These are phyloP conservation scores for Plectosphaerella sp. DNA, from an alignment of 2,329 filamentous ascomycete genomes.

Conservation along the genomic window DNA sequence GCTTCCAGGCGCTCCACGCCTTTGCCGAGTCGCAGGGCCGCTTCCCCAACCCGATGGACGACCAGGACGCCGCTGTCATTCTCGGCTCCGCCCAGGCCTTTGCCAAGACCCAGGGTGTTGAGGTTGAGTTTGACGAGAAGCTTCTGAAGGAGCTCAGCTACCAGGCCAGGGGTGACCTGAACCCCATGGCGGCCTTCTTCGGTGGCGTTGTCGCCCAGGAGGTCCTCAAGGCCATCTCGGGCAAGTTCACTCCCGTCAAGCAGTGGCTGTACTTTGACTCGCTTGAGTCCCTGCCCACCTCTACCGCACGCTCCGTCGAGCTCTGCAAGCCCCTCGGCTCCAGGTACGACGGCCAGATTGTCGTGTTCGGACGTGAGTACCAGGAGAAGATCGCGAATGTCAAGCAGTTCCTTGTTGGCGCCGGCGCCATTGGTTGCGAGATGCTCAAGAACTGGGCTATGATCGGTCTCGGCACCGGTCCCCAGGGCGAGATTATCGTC, in stretches of 20 bases:
- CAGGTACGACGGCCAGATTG: conserved; percentile 95
- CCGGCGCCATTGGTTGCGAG: conserved; percentile 95
- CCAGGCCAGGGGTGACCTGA: conserved; percentile 87
- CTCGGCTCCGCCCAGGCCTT: conserved; percentile 71
- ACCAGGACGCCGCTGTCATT: conserved; percentile 76
- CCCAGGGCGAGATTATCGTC: conserved; percentile 82
- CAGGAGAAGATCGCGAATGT: conserved; percentile 91
- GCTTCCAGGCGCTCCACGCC: conserved; percentile 85
- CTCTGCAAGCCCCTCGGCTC: conserved; percentile 79
- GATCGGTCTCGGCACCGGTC: conserved; percentile 89
- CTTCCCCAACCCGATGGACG: conserved; percentile 78
- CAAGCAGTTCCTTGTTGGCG: conserved; percentile 90
- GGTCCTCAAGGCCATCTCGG: conserved; percentile 92
- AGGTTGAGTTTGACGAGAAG: conserved; percentile 87
- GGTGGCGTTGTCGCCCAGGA: conserved; percentile 92
- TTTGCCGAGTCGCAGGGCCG: conserved; percentile 73
- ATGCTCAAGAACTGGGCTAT: conserved; percentile 99
- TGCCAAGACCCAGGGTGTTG: conserved; percentile 67
- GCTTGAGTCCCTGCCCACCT: conserved; percentile 85
- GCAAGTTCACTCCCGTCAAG: conserved; percentile 92
- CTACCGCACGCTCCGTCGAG: conserved; percentile 72
- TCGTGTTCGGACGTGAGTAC: conserved; percentile 88
- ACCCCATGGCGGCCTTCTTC: conserved; percentile 90
- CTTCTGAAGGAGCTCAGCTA: conserved; percentile 89
- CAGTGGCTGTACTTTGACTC: conserved; percentile 99